Conservation (phyloP, 108 stramenopile genomes). For the Epithemia pelagica region DNA sequence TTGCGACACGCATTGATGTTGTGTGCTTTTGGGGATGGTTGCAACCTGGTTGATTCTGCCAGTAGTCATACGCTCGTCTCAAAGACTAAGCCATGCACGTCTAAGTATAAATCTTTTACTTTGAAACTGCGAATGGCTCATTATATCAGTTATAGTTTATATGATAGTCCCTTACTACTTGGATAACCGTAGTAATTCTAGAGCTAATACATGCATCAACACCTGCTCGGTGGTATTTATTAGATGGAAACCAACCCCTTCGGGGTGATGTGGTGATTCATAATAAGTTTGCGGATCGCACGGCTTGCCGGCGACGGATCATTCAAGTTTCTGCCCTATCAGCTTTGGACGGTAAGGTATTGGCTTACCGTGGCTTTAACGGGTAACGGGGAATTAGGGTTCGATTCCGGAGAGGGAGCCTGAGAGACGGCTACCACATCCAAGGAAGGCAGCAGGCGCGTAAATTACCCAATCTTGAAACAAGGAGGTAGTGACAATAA, state of each 20-base stretch:
- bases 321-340: conserved; percentile 97
- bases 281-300: conserved; percentile 92
- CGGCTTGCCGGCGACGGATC: conserved; percentile 80
- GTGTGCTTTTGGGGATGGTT: too few relatives aligned
- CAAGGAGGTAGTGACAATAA: too few relatives aligned
- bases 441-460: too few relatives aligned
- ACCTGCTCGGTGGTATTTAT: conserved; percentile 88
- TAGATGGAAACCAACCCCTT: conserved; percentile 93
- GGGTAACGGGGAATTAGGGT: conserved; percentile 96
- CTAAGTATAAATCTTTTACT: conserved; percentile 94
- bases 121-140: conserved; percentile 95
- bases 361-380: conserved; percentile 95
- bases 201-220: conserved; percentile 96
- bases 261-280: conserved; percentile 91
- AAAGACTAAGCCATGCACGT: conserved; percentile 99
- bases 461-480: too few relatives aligned
- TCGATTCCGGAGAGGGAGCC: conserved; percentile 98
- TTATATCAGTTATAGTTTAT: conserved; percentile 99
- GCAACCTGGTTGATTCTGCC: conserved; percentile 99
- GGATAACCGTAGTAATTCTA: conserved; percentile 98
- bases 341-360: conserved; percentile 96
- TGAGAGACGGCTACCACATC: too few relatives aligned
- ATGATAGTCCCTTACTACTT: conserved; percentile 98
- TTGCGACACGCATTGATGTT: too few relatives aligned
- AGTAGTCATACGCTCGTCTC: conserved; percentile 99